Evolutionary conservation across 495 filamentous ascomycete genomes (phyloP).

Genomic region (Pseudotulostoma volvatum): DNA sequence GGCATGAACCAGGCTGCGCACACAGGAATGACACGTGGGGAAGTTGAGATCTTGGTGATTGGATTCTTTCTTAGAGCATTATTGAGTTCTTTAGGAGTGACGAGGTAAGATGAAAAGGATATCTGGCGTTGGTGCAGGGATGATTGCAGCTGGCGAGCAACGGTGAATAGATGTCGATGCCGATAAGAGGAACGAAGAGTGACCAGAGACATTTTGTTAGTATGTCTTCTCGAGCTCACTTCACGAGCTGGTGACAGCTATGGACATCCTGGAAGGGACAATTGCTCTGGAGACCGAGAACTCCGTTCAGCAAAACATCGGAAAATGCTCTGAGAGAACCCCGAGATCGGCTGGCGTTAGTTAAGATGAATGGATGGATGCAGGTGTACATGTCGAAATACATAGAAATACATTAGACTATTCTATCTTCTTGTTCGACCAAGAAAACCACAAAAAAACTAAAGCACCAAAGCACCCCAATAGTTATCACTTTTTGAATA

Average conservation of each 20-base stretch:
- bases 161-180: slow-evolving; percentile 12
- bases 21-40: slow-evolving; percentile 68
- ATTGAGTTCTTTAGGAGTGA: slow-evolving; percentile 67
- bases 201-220: slow-evolving; percentile 21
- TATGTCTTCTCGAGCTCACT: neutral
- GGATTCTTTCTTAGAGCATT: slow-evolving; percentile 65
- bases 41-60: slow-evolving; percentile 52
- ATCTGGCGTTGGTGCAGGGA: slow-evolving; percentile 21
- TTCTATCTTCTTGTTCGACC: no score
- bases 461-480: no score
- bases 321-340: no score
- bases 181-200: slow-evolving; percentile 18
- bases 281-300: neutral
- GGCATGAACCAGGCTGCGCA: slow-evolving; percentile 95
- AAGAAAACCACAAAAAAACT: no score
- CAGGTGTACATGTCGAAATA: no score
- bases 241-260: neutral
- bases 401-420: no score
- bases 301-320: slow-evolving; percentile 2
- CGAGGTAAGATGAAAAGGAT: slow-evolving; percentile 61
- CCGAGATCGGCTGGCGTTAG: no score
- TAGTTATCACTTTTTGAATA: no score
- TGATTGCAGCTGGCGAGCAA: slow-evolving; percentile 21
- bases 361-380: no score
- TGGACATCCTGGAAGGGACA: no score